Evolutionary conservation across 202 grass and related monocot species (phyloP), one percentile per base, ranked within the genome.

Genomic region (Carex arenaria): DNA sequence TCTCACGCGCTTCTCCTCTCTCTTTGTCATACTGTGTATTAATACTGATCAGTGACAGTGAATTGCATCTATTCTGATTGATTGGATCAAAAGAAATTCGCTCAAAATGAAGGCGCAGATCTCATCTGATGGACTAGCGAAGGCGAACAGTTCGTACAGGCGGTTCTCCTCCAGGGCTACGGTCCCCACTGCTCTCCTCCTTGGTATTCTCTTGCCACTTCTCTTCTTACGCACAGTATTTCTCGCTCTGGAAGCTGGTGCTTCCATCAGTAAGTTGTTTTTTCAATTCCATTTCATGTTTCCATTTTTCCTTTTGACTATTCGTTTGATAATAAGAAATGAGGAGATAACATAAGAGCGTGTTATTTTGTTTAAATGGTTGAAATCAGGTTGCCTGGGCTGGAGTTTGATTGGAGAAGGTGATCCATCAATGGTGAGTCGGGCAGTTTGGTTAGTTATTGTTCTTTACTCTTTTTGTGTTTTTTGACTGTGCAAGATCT

Each of bases 211-310:
- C 52, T 87, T 90, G 11, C 91, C 89, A 4, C 84, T 95, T 72
- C 86, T 93, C 62, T 84, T 99, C 86, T 82, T 95, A 67, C 87
- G 96, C 42, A 67, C 89, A 38, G 93, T 88, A 18, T 92, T 99
- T 70, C 89, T 99, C 76, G 88, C 88, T 60, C 57, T 99, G 56
- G 96, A 99, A 52, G 85, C 93, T 56, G 91, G 93, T 19, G 89
- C 88, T 79, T 90, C 92, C 14, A 78, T 90, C 11, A 87, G 96
- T 95, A 61, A 86, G 40, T 40, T 26, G 26, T 26, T 26, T 19
- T 17, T 34, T 8, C 23, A 59, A 6, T 62, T 67, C 4, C 3
- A 38, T 64, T 76, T 23, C 5, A 54, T 8, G 49, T 17, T 28
- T 6, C 61, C 3, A 11, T 42, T 63, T 42, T 63, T 51, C n/a